Evolutionary conservation across 306 rosid species (phyloP).

Genomic region (Aeschynomene evenia): DNA sequence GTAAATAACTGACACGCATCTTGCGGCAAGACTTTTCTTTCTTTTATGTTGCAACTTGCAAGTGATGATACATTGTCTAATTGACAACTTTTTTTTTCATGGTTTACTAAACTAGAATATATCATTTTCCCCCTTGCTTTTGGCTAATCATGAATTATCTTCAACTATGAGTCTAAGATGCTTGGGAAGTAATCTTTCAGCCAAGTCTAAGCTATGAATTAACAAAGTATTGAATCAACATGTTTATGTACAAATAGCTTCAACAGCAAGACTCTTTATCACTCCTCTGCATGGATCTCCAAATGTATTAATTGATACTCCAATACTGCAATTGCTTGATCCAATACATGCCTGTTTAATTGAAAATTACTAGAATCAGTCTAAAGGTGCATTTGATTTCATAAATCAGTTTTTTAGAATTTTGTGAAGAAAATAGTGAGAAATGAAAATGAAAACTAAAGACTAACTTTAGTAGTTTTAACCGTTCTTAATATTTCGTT

Average conservation of each 20-base stretch:
- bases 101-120: background rate
- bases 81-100: background rate
- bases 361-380: constrained; percentile 26
- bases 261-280: constrained; percentile 88
- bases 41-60: too few species aligned
- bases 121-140: background rate
- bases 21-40: background rate
- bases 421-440: too few species aligned
- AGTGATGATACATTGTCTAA: background rate
- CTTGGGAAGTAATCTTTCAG: background rate
- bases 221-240: constrained; percentile 19
- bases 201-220: background rate
- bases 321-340: constrained; percentile 65
- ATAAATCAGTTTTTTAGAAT: too few species aligned
- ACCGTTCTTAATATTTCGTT: too few species aligned
- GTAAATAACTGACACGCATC: too few species aligned
- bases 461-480: too few species aligned
- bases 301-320: constrained; percentile 54
- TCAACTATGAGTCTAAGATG: constrained; percentile 21
- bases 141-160: constrained; percentile 22
- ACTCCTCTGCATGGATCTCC: constrained; percentile 81
- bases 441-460: too few species aligned
- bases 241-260: constrained; percentile 71
- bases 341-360: constrained; percentile 77
- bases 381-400: too few species aligned